Evolutionary conservation across 441 rosid species (phyloP).

Genomic region (Populus trichocarpa): DNA sequence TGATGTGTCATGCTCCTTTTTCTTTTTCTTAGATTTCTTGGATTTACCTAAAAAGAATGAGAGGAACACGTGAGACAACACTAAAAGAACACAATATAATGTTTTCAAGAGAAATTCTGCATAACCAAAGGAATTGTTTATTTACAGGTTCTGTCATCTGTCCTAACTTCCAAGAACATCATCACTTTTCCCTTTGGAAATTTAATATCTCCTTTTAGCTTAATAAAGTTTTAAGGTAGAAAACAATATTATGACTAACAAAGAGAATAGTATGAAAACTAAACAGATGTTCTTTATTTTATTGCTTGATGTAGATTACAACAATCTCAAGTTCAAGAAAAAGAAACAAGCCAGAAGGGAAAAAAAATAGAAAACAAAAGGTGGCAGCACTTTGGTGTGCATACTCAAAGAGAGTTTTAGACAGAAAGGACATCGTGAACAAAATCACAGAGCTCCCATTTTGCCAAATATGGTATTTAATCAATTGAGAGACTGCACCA

Average conservation of each 20-base stretch:
- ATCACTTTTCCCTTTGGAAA: background rate
- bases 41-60: constrained; percentile 38
- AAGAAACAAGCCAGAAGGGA: background rate
- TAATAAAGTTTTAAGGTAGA: background rate
- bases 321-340: background rate
- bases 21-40: constrained; percentile 55
- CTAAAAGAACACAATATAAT: background rate
- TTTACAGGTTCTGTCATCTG: constrained; percentile 15
- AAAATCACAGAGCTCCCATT: background rate
- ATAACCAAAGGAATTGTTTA: background rate
- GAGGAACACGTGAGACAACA: constrained; percentile 5
- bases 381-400: background rate
- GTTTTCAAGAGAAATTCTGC: background rate
- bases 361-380: background rate
- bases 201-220: constrained; percentile 1
- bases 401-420: background rate
- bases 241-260: background rate
- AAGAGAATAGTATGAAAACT: background rate
- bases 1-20: constrained; percentile 29
- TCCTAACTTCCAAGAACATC: constrained; percentile 4
- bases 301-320: background rate
- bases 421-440: background rate
- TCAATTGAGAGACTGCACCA: background rate
- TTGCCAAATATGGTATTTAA: background rate
- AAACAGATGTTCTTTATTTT: background rate